Percentiles rank a stretch among this genome's conserved stretches.
These are phyloP conservation scores for Mycena polygramma DNA, from an alignment of 768 basidiomycete genomes.

Conservation along the genomic window DNA sequence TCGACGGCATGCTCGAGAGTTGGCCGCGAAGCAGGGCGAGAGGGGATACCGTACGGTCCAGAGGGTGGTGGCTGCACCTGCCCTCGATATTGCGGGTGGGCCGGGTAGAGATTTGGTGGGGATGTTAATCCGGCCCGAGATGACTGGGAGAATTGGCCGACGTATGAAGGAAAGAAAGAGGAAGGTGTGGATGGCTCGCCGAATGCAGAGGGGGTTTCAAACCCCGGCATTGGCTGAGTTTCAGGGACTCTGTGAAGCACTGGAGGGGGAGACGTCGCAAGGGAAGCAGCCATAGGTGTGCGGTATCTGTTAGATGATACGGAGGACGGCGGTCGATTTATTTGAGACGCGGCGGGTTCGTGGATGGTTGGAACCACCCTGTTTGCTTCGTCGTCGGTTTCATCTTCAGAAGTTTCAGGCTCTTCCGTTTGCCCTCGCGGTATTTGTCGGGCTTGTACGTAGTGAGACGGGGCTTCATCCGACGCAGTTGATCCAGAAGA, in stretches of 20 bases:
- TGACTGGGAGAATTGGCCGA: slow-evolving; percentile 54
- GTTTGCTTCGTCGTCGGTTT: slow-evolving; percentile 53
- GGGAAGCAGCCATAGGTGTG: slow-evolving; percentile 77
- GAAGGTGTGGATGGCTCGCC: slow-evolving; percentile 59
- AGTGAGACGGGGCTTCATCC: slow-evolving; percentile 49
- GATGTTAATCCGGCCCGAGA: slow-evolving; percentile 53
- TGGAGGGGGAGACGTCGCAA: slow-evolving; percentile 69
- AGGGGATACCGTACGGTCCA: slow-evolving; percentile 48
- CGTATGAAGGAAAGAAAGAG: slow-evolving; percentile 54
- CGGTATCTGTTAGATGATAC: slow-evolving; percentile 83
- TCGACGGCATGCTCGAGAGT: slow-evolving; percentile 84
- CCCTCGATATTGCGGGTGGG: slow-evolving; percentile 51
- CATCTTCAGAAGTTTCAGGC: slow-evolving; percentile 59
- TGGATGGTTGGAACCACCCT: slow-evolving; percentile 46
- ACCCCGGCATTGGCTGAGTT: slow-evolving; percentile 79
- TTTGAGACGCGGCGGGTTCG: slow-evolving; percentile 50
- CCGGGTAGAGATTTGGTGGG: slow-evolving; percentile 53
- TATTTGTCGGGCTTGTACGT: slow-evolving; percentile 40
- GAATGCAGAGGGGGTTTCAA: slow-evolving; percentile 83
- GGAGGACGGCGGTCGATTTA: slow-evolving; percentile 80
- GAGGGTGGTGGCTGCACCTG: slow-evolving; percentile 48
- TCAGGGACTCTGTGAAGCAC: slow-evolving; percentile 63
- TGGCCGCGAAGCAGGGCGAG: slow-evolving; percentile 61
- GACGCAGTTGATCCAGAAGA: slow-evolving; percentile 77
- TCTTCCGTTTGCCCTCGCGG: slow-evolving; percentile 48